phyloP scores from a whole-genome alignment of 805 yeast species.

The Lachancea lanzarotensis region DNA sequence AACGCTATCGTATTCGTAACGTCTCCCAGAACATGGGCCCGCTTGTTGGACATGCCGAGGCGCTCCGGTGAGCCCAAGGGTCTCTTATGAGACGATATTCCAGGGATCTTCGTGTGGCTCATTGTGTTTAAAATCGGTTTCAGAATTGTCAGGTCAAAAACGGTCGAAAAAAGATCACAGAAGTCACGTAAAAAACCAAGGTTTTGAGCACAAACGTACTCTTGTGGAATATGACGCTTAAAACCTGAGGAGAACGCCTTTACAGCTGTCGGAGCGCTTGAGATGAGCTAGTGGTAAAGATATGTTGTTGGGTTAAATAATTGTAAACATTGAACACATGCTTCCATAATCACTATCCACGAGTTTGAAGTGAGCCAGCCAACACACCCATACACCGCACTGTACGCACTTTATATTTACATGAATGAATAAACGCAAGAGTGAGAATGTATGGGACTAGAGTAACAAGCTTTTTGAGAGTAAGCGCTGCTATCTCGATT shows the following conservation, averaged over 20 bases:
- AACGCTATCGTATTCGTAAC: conserved; percentile 9
- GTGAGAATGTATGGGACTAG: no score
- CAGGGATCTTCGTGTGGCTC: conserved; percentile 7
- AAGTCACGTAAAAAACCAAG: neutral
- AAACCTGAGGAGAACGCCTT: neutral
- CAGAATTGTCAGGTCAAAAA: conserved; percentile 1
- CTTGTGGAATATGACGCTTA: no score
- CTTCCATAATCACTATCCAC: no score
- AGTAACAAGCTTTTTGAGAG: no score
- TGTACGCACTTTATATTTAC: no score
- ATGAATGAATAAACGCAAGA: no score
- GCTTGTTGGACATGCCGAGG: neutral
- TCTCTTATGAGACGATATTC: conserved; percentile 4
- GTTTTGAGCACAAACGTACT: neutral
- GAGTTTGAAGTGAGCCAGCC: neutral
- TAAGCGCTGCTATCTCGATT: no score
- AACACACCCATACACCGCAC: no score
- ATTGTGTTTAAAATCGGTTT: neutral
- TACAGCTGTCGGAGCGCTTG: neutral
- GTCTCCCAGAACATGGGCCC: conserved; percentile 6
- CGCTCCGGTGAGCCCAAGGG: neutral
- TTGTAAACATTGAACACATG: neutral
- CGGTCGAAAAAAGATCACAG: neutral
- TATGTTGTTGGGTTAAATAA: neutral
- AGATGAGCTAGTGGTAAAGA: neutral